A percentile compares a stretch with the other conserved stretches of the same genome.
Conservation (phyloP, 2,329 filamentous ascomycete species). For the Ophiosphaerella narmari region DNA sequence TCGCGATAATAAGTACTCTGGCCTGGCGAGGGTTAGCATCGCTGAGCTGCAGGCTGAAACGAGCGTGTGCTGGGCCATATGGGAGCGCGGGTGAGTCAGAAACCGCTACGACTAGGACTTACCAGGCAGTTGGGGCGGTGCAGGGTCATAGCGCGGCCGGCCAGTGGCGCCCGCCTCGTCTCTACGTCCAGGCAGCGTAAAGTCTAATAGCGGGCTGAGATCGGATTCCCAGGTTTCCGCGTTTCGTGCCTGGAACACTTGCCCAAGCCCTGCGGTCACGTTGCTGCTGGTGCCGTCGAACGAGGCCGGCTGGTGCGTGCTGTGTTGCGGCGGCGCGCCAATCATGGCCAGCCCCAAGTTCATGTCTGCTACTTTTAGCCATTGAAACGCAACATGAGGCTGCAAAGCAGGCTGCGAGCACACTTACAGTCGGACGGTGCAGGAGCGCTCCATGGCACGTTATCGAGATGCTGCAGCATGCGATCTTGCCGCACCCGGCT, state of each 20-base stretch:
- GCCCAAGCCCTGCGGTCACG: slow-evolving; percentile 17
- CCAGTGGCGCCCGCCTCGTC: slow-evolving; percentile 13
- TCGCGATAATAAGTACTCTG: slow-evolving; percentile 37
- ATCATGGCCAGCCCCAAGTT: slow-evolving; percentile 37
- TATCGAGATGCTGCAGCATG: slow-evolving; percentile 33
- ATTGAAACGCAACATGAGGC: slow-evolving; percentile 22
- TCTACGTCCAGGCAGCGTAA: slow-evolving; percentile 26
- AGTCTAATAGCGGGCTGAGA: slow-evolving; percentile 20
- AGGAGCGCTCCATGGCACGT: slow-evolving; percentile 27
- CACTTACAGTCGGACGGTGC: slow-evolving; percentile 43
- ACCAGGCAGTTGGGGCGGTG: slow-evolving; percentile 26
- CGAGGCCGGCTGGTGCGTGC: slow-evolving; percentile 24
- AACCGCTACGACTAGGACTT: slow-evolving; percentile 20
- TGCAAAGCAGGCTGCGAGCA: slow-evolving; percentile 16
- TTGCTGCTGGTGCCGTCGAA: slow-evolving; percentile 11
- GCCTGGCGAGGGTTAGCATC: slow-evolving; percentile 25
- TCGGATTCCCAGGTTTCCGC: slow-evolving; percentile 33
- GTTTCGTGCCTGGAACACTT: slow-evolving; percentile 39
- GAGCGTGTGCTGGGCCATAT: slow-evolving; percentile 8
- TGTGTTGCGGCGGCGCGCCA: slow-evolving; percentile 33
- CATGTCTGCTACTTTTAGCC: slow-evolving; percentile 39
- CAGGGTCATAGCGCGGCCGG: slow-evolving; percentile 2
- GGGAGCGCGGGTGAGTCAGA: slow-evolving; percentile 26
- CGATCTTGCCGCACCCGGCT: slow-evolving; percentile 26
- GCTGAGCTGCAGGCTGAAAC: slow-evolving; percentile 35